These are phyloP conservation scores for Centrapalus pauciflorus DNA, from an alignment of 129 eudicot genomes.

Conservation along the genomic window DNA sequence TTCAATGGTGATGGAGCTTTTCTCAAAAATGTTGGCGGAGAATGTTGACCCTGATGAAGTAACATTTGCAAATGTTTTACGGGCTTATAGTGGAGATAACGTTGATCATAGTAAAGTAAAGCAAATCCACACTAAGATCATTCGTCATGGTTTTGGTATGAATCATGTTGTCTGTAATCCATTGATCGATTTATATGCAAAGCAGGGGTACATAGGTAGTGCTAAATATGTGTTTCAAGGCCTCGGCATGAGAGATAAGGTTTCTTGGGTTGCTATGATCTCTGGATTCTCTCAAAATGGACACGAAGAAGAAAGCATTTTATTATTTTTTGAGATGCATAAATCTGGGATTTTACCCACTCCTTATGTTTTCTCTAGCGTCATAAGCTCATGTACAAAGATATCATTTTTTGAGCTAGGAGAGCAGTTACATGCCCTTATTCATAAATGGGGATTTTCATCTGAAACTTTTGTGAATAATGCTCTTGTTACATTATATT, in stretches of 20 bases:
- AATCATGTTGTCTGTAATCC: constrained; percentile 55
- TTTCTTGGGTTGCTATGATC: constrained; percentile 94
- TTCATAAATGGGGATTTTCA: constrained; percentile 71
- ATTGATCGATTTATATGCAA: constrained; percentile 62
- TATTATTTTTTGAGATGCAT: constrained; percentile 69
- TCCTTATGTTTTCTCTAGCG: constrained; percentile 79
- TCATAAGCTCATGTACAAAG: constrained; percentile 82
- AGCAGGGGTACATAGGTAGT: constrained; percentile 46
- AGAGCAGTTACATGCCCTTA: constrained; percentile 61
- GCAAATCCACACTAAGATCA: constrained; percentile 53
- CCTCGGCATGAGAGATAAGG: constrained; percentile 53
- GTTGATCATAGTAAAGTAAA: constrained; percentile 25
- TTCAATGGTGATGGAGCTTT: constrained; percentile 29
- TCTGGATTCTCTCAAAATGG: constrained; percentile 78
- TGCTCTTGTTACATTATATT: constrained; percentile 72
- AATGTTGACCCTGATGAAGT: constrained; percentile 45
- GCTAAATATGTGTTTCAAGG: constrained; percentile 52
- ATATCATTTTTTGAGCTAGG: constrained; percentile 52
- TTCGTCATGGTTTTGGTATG: constrained; percentile 49
- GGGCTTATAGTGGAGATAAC: constrained; percentile 38
- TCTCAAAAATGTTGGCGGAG: constrained; percentile 36
- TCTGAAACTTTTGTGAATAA: constrained; percentile 69
- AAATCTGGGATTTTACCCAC: constrained; percentile 55
- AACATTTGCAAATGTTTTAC: constrained; percentile 46
- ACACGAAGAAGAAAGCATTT: constrained; percentile 54